Evolutionary conservation across 306 rosid species (phyloP).

Genomic region (Acacia acuminata): DNA sequence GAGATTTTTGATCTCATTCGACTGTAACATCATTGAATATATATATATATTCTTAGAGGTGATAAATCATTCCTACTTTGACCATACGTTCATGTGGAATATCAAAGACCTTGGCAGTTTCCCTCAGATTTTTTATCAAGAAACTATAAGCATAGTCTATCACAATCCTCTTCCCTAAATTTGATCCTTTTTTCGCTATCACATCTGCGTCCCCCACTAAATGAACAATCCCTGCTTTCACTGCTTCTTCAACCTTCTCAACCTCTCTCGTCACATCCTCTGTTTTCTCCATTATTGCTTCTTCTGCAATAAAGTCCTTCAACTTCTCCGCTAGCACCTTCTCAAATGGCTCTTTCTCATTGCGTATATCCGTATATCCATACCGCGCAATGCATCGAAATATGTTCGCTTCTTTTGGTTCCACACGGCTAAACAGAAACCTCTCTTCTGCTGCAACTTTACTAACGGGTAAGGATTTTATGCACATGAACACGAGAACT

Average conservation of each 20-base stretch:
- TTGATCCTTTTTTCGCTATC: not conserved
- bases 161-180: not conserved
- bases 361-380: not conserved
- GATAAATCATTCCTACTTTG: conserved; percentile 3
- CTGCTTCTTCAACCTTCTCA: not conserved
- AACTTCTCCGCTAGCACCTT: not conserved
- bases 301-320: not conserved
- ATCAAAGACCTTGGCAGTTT: not conserved
- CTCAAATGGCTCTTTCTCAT: conserved; percentile 4
- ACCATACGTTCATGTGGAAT: conserved; percentile 8
- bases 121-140: not conserved
- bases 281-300: not conserved
- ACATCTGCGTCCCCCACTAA: not conserved
- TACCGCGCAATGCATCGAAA: conserved; percentile 2
- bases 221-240: not conserved
- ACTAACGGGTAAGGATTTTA: not conserved
- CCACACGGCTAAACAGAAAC: not conserved
- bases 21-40: too few species aligned
- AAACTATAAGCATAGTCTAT: not conserved
- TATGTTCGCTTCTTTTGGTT: not conserved
- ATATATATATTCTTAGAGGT: not conserved
- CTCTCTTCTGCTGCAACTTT: not conserved
- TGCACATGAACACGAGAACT: not conserved
- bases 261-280: not conserved
- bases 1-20: too few species aligned